Evolutionary conservation across 331 rosid genomes (phyloP).

Genomic region (Erythrophleum ivorense): DNA sequence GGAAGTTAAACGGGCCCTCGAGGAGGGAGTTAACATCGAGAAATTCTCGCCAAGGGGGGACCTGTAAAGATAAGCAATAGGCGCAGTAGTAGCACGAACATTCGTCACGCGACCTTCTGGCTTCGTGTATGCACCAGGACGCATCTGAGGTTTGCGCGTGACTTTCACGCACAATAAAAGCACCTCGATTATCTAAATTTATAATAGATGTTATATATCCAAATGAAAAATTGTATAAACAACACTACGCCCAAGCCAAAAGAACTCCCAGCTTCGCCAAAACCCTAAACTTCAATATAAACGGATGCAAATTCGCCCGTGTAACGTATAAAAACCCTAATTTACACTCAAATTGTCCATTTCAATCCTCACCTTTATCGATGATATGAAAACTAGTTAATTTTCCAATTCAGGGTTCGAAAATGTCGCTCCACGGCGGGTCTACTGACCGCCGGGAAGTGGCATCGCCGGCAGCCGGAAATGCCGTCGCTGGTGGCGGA

Average conservation of each 20-base stretch:
- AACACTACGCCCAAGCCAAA: not conserved
- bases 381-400: constrained; percentile 28
- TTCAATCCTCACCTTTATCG: not conserved
- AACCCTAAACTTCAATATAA: constrained; percentile 23
- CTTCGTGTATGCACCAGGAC: not conserved
- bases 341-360: not conserved
- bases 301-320: constrained; percentile 1
- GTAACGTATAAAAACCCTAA: constrained; percentile 33
- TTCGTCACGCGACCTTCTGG: not conserved
- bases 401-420: constrained; percentile 2
- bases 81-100: not conserved
- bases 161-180: not conserved
- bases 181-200: not conserved
- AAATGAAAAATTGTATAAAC: not conserved
- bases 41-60: not conserved
- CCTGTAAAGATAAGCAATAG: not conserved
- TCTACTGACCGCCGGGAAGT: constrained; percentile 43
- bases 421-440: constrained; percentile 49
- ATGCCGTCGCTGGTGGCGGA: constrained; percentile 18
- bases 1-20: not conserved
- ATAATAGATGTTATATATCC: not conserved
- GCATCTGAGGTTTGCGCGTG: not conserved
- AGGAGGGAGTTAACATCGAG: not conserved
- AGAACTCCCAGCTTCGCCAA: not conserved
- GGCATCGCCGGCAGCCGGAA: constrained; percentile 35